Base-by-base conservation (phyloP, 2,329 filamentous ascomycete genomes). In the Hymenoscyphus repandus region DNA sequence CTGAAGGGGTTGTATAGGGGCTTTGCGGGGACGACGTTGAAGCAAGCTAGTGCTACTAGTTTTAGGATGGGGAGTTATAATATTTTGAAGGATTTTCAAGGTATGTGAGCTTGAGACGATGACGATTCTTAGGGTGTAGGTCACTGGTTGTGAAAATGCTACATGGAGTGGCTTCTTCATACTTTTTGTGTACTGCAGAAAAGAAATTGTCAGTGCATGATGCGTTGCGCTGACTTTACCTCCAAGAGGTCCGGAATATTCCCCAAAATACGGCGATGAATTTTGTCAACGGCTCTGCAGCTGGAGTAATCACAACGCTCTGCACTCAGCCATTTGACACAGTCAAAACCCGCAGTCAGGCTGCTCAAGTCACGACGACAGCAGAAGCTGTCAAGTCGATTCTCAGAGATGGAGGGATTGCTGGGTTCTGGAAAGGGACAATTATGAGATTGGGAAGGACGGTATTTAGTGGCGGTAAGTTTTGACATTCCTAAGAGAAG, bases 351-450 rank as follows among this genome's bases (percentile, higher is more conserved):
- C 69, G 79, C 41, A 75, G 76, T 20, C 82, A 86, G 63, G 79
- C 76, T 45, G 79, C 80, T 0, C 70, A 72, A 18, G 81, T 78
- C 4, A 76, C 77, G 2, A 77, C 74, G 1, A 81, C 80, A 2
- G 64, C 70, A 0, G 79, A 85, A 54, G 81, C 82, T 0, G 70
- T 82, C 2, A 69, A 67, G 45, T 75, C 72, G 47, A 72, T 86
- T 3, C 62, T 80, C 47, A 63, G 68, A 0, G 80, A 85, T 56
- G 75, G 77, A 55, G 83, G 83, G 0, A 56, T 85, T 1, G 72
- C 69, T 36, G 82, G 77, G 0, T 80, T 86, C 54, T 87, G 83
- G 83, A 79, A 76, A 52, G 83, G 83, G 0, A 86, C 82, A 32
- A 79, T 80, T 0, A 86, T 87, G 83, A 72, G 84, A 50, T 61